phyloP scores from a whole-genome alignment of 768 basidiomycete genomes.

The Leccinum longicurvipes region DNA sequence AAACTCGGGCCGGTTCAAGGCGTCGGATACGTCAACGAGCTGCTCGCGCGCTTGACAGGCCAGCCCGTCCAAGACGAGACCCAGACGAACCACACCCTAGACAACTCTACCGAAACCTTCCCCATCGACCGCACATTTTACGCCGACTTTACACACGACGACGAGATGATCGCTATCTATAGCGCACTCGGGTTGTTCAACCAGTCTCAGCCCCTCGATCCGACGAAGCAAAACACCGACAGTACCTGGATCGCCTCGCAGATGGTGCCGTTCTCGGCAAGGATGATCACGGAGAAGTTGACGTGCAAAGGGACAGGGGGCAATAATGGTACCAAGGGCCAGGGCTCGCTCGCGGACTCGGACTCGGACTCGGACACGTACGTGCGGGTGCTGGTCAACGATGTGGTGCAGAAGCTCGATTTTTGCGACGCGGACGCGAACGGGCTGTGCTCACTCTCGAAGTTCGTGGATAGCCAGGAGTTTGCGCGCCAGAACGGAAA shows the following conservation, averaged over 20 bases:
- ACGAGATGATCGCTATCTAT: background rate
- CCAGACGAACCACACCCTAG: conserved; percentile 54
- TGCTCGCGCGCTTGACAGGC: conserved; percentile 23
- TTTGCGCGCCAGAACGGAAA: background rate
- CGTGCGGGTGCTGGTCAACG: background rate
- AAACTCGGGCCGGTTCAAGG: conserved; percentile 69
- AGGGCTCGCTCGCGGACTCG: no score
- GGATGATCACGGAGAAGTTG: conserved; percentile 65
- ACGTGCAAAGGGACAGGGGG: background rate
- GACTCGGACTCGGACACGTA: background rate
- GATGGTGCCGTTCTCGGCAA: conserved; percentile 68
- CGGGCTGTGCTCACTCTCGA: background rate
- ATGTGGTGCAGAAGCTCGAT: background rate
- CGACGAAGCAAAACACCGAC: background rate
- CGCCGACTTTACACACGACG: background rate
- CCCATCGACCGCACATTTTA: background rate
- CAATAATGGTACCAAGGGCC: background rate
- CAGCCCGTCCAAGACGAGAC: conserved; percentile 63
- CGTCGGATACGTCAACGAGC: conserved; percentile 82
- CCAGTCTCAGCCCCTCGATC: background rate
- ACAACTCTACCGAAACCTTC: background rate
- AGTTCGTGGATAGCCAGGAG: background rate
- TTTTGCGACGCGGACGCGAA: background rate
- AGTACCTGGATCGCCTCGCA: conserved; percentile 5
- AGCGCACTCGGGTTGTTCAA: background rate